These are phyloP conservation scores for Paspalum notatum DNA, from an alignment of 176 grass and related monocot species.

Conservation along the genomic window DNA sequence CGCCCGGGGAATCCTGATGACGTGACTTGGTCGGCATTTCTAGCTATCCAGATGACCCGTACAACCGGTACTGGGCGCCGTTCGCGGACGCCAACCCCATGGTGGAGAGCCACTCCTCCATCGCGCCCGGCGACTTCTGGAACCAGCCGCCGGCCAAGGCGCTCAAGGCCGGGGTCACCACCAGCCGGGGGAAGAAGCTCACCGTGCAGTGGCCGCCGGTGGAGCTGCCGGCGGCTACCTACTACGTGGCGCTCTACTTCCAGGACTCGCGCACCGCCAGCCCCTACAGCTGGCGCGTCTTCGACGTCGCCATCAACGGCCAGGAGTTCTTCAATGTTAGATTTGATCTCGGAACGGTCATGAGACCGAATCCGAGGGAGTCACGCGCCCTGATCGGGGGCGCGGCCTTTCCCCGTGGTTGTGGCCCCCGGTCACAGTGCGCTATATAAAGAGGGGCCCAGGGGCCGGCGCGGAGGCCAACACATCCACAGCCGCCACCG, in stretches of 20 bases:
- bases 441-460: no score
- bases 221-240: conserved; percentile 59
- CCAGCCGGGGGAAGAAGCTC: conserved; percentile 84
- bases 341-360: no score
- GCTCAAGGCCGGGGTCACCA: conserved; percentile 61
- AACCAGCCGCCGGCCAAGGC: conserved; percentile 75
- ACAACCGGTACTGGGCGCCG: conserved; percentile 90
- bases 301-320: conserved; percentile 74
- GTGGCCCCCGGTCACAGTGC: no score
- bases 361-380: no score
- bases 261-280: conserved; percentile 84
- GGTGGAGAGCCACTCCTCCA: conserved; percentile 70
- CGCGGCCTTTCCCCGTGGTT: no score
- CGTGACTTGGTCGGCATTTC: conserved; percentile 36
- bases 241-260: conserved; percentile 95
- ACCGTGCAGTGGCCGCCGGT: conserved; percentile 63
- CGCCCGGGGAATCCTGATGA: conserved; percentile 25
- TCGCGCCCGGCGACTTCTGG: conserved; percentile 75
- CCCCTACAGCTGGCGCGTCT: conserved; percentile 84
- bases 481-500: no score
- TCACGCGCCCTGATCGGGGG: no score
- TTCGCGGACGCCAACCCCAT: conserved; percentile 66
- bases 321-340: conserved; percentile 70
- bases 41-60: conserved; percentile 99
- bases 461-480: no score